Evolutionary conservation across 2,329 filamentous ascomycete genomes (phyloP).

Genomic region (Blastomyces silverae): DNA sequence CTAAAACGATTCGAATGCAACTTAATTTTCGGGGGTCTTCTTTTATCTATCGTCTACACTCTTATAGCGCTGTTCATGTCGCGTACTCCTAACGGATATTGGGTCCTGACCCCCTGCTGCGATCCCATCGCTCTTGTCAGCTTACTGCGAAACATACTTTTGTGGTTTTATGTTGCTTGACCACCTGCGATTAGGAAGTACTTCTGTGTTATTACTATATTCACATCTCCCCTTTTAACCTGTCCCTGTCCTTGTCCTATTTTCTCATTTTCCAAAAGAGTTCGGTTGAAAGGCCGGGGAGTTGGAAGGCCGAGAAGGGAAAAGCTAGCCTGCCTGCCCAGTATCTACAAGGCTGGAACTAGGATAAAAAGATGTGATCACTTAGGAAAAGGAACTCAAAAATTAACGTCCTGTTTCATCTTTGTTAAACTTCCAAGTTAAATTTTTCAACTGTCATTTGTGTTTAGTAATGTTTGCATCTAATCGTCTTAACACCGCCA

Average conservation of each 20-base stretch:
- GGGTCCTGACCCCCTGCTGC: background rate
- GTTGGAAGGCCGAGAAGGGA: background rate
- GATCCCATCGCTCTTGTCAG: background rate
- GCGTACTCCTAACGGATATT: background rate
- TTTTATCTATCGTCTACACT: background rate
- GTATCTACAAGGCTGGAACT: background rate
- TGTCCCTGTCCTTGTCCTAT: background rate
- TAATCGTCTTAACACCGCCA: background rate
- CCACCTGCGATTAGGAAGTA: background rate
- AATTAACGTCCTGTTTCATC: too few relatives aligned
- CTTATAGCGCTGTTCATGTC: background rate
- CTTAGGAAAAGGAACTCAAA: background rate
- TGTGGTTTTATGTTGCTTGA: background rate
- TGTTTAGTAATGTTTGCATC: background rate
- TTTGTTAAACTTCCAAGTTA: background rate
- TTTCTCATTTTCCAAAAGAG: background rate
- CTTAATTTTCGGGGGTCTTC: background rate
- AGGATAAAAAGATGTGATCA: background rate
- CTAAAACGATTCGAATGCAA: background rate
- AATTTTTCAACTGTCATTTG: background rate
- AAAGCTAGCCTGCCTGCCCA: too few relatives aligned
- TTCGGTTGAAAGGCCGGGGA: background rate
- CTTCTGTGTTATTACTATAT: too few relatives aligned
- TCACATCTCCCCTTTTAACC: too few relatives aligned
- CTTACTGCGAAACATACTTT: background rate